Conservation (phyloP, 352 stramenopile genomes). For the Phytophthora meadii region DNA sequence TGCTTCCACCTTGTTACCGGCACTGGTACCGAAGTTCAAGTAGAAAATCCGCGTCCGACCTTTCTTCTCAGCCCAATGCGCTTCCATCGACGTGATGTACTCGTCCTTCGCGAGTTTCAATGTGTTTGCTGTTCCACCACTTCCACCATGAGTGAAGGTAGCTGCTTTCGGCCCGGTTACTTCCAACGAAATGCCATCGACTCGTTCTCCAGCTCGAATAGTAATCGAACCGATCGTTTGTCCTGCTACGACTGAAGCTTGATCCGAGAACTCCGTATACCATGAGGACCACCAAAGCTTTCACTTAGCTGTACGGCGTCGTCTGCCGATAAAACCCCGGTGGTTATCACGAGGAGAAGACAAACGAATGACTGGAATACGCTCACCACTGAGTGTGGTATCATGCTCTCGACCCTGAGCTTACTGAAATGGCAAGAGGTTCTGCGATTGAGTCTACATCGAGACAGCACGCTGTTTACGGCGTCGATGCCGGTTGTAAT, state of each 20-base stretch:
- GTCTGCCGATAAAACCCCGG: constrained; percentile 8
- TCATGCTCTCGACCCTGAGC: constrained; percentile 9
- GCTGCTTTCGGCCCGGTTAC: constrained; percentile 16
- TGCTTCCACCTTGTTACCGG: constrained; percentile 18
- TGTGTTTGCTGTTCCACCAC: constrained; percentile 12
- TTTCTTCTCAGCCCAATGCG: constrained; percentile 29
- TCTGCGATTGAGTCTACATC: not conserved
- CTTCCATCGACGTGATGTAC: constrained; percentile 35
- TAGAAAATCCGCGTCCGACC: constrained; percentile 31
- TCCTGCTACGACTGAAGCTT: constrained; percentile 11
- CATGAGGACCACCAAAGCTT: constrained; percentile 28
- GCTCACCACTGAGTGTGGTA: not conserved
- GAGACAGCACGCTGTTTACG: constrained; percentile 22
- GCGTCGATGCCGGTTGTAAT: not conserved
- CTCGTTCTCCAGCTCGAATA: constrained; percentile 13
- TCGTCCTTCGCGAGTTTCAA: constrained; percentile 16
- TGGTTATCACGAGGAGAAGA: constrained; percentile 8
- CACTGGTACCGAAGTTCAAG: constrained; percentile 28
- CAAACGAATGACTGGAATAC: constrained; percentile 13
- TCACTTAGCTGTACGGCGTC: constrained; percentile 27
- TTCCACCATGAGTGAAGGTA: constrained; percentile 36
- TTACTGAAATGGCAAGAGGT: constrained; percentile 18
- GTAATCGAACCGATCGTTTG: constrained; percentile 32
- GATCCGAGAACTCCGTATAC: constrained; percentile 32
- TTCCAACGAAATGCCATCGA: constrained; percentile 30